Conservation (phyloP, 805 yeast genomes). For the Yamadazyma nakazawae region DNA sequence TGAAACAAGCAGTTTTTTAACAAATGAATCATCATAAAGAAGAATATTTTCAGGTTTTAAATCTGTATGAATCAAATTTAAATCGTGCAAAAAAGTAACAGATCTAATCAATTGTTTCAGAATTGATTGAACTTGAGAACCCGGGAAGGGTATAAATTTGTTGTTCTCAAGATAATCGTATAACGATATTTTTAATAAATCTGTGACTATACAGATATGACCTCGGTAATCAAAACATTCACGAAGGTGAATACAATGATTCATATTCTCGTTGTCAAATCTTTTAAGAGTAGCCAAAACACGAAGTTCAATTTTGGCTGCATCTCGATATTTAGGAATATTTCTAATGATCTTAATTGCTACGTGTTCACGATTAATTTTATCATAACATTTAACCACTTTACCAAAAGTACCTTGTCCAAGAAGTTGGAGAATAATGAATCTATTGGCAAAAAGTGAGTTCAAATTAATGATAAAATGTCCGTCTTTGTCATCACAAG, state of each 20-base stretch:
- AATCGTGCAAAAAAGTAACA: slow-evolving; percentile 84
- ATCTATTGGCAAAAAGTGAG: slow-evolving; percentile 70
- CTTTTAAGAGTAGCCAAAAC: slow-evolving; percentile 70
- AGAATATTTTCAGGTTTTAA: slow-evolving; percentile 93
- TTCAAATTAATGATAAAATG: slow-evolving; percentile 63
- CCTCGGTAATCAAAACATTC: slow-evolving; percentile 92
- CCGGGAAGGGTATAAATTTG: slow-evolving; percentile 86
- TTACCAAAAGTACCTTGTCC: slow-evolving; percentile 96
- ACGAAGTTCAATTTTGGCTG: slow-evolving; percentile 87
- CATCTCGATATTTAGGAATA: slow-evolving; percentile 91
- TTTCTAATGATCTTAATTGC: slow-evolving; percentile 93
- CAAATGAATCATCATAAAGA: slow-evolving; percentile 51
- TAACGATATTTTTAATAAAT: slow-evolving; percentile 75
- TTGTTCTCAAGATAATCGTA: slow-evolving; percentile 88
- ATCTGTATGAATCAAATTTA: slow-evolving; percentile 91
- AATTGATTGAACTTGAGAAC: slow-evolving; percentile 85
- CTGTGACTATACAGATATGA: slow-evolving; percentile 93
- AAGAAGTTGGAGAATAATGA: slow-evolving; percentile 59
- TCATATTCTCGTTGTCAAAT: slow-evolving; percentile 64
- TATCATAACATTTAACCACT: slow-evolving; percentile 80
- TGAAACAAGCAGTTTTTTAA: slow-evolving; percentile 33
- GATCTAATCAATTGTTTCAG: slow-evolving; percentile 81
- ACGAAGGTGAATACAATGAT: slow-evolving; percentile 78
- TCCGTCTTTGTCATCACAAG: slow-evolving; percentile 69
- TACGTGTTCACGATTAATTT: slow-evolving; percentile 53